Evolutionary conservation across 73 alveolate species (phyloP).

Genomic region (Tetrahymena thermophila): DNA sequence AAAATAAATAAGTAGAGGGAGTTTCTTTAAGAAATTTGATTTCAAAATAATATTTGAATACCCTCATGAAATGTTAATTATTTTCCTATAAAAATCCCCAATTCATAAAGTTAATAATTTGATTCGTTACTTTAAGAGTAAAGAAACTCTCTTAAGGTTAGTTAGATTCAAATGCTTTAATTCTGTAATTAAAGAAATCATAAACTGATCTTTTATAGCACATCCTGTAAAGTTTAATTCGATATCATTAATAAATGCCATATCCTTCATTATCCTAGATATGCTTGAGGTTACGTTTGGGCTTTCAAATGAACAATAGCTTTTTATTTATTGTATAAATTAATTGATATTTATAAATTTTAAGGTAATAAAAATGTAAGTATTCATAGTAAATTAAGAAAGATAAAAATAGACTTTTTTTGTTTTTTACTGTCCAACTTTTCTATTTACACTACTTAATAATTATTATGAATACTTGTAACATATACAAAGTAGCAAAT

Average conservation of each 20-base stretch:
- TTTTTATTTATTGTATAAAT: background rate
- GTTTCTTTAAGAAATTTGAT: background rate
- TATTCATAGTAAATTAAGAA: background rate
- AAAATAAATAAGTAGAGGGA: background rate
- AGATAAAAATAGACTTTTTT: background rate
- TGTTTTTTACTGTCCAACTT: background rate
- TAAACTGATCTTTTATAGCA: background rate
- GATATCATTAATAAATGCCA: background rate
- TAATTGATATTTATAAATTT: background rate
- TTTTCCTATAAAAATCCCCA: background rate
- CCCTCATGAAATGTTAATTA: background rate
- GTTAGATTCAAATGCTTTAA: background rate
- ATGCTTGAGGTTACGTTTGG: background rate
- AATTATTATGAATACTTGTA: background rate
- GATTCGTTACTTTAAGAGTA: background rate
- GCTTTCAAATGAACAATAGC: background rate
- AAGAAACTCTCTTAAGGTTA: background rate
- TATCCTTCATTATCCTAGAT: background rate
- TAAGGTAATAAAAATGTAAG: background rate
- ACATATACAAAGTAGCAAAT: background rate
- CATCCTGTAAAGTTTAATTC: background rate
- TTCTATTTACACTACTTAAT: background rate
- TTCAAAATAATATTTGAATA: too few relatives aligned
- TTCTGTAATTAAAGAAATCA: background rate
- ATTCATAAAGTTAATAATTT: background rate